Conservation (phyloP, 2,329 filamentous ascomycete species). For the Pestalotiopsis sp. region DNA sequence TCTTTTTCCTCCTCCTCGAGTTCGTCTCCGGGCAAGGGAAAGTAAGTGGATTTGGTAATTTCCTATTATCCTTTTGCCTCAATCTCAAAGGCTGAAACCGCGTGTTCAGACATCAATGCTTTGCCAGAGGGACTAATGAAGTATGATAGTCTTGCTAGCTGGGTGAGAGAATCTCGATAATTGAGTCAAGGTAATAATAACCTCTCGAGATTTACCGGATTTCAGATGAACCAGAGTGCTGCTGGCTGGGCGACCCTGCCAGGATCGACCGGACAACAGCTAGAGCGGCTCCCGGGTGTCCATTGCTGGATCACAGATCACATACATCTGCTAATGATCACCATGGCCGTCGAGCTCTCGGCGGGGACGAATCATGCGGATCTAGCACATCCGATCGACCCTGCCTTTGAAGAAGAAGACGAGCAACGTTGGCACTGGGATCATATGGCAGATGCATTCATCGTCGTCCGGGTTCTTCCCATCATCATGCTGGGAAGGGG, state of each 20-base stretch:
- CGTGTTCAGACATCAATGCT: slow-evolving; percentile 9
- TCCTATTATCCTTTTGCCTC: slow-evolving; percentile 23
- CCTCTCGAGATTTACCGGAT: slow-evolving; percentile 19
- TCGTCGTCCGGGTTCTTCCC: background rate
- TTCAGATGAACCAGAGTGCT: slow-evolving; percentile 19
- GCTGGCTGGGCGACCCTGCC: slow-evolving; percentile 20
- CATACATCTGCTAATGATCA: slow-evolving; percentile 15
- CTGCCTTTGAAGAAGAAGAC: background rate
- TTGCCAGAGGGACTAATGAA: slow-evolving; percentile 10
- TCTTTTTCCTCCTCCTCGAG: slow-evolving; percentile 3
- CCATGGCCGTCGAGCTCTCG: slow-evolving; percentile 15
- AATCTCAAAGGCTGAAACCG: slow-evolving; percentile 20
- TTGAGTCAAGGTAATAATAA: background rate
- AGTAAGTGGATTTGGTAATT: slow-evolving; percentile 12
- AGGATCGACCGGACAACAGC: slow-evolving; percentile 14
- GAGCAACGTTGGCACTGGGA: background rate
- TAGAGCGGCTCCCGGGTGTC: slow-evolving; percentile 16
- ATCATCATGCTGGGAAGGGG: background rate
- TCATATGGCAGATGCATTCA: background rate
- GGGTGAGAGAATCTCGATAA: background rate
- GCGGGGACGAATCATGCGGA: background rate
- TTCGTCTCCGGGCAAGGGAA: slow-evolving; percentile 17
- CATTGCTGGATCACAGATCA: slow-evolving; percentile 15
- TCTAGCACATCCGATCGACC: background rate
- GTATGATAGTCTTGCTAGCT: slow-evolving; percentile 4